Evolutionary conservation across 495 filamentous ascomycete species (phyloP), one percentile per base, ranked within the genome.

Genomic region (Aspergillus cristatus): DNA sequence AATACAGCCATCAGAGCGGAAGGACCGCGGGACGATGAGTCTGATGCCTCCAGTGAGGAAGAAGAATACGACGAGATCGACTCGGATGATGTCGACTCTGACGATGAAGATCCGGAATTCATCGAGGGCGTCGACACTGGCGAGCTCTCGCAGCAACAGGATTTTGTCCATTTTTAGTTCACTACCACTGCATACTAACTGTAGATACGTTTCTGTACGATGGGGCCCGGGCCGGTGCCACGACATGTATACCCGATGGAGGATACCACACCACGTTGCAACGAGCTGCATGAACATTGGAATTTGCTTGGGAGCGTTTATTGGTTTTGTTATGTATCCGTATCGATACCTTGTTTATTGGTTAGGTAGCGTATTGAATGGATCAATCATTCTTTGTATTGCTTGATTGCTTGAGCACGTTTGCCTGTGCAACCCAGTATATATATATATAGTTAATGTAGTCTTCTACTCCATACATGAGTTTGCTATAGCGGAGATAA

Each of bases 31-130:
- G 75, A 74, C 6, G 80, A 85, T 37, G 74, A 79, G 48, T 81
- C 75, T 55, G 85, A 93, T 53, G 50, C 86, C 22, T 88, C 84
- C 43, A 93, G 86, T 65, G 87, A 94, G 48, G 85, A 86, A 32
- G 83, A 88, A 42, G 78, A 81, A 14, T 70, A 71, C 41, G 80
- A 84, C 40, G 76, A 76, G 49, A 81, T 81, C 47, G 79, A 87
- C 49, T 81, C 79, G 51, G 79, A 93, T 53, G 89, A 94, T 60
- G 73, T 94, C 54, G 89, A 94, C 60, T 94, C 86, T 20, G 89
- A 93, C 50, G 80, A 83, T 33, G 86, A 93, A 55, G 78, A 85
- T 49, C 58, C 62, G 34, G 61, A 65, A 38, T 45, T 63, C 38
- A 49, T 72, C 32, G 65, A 60, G 37, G 70, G 63, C 28, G 44